phyloP scores from a whole-genome alignment of 352 stramenopile species.

The Phytophthora cactorum region DNA sequence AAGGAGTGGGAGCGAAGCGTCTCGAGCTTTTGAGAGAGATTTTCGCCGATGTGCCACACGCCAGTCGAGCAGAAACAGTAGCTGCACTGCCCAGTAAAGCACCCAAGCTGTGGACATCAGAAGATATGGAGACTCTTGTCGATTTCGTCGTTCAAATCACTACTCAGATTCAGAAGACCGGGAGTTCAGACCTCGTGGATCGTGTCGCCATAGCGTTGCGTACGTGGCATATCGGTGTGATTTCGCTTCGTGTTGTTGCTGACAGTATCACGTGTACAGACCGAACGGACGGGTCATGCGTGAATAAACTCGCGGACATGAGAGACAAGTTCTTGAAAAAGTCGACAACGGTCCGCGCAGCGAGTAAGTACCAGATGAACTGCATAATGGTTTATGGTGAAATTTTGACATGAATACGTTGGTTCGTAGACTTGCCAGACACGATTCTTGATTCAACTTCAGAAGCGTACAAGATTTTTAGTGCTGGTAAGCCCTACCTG shows the following conservation, averaged over 20 bases:
- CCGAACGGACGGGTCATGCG: slow-evolving; percentile 56
- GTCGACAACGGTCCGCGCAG: slow-evolving; percentile 40
- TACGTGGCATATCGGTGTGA: slow-evolving; percentile 19
- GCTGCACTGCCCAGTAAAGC: slow-evolving; percentile 31
- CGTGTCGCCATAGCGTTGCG: slow-evolving; percentile 40
- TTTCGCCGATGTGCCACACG: slow-evolving; percentile 55
- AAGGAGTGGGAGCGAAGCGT: slow-evolving; percentile 34
- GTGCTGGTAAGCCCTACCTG: slow-evolving; percentile 38
- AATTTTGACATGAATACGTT: slow-evolving; percentile 11
- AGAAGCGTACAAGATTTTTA: slow-evolving; percentile 75
- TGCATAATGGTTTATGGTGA: neutral
- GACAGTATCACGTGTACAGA: slow-evolving; percentile 27
- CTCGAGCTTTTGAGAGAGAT: slow-evolving; percentile 51
- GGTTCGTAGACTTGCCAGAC: slow-evolving; percentile 55
- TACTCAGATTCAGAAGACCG: slow-evolving; percentile 57
- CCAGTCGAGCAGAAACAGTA: slow-evolving; percentile 29
- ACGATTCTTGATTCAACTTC: slow-evolving; percentile 61
- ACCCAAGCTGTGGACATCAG: slow-evolving; percentile 59
- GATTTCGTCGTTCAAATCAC: slow-evolving; percentile 70
- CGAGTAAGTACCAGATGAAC: slow-evolving; percentile 43
- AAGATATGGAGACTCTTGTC: slow-evolving; percentile 63
- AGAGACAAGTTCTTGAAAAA: slow-evolving; percentile 53
- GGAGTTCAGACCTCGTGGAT: slow-evolving; percentile 45
- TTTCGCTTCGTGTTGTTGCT: neutral
- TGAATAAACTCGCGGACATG: slow-evolving; percentile 73